A percentile compares a stretch with the other conserved stretches of the same genome.
phyloP scores from a whole-genome alignment of 495 filamentous ascomycete genomes.

The Acidomyces sp. region DNA sequence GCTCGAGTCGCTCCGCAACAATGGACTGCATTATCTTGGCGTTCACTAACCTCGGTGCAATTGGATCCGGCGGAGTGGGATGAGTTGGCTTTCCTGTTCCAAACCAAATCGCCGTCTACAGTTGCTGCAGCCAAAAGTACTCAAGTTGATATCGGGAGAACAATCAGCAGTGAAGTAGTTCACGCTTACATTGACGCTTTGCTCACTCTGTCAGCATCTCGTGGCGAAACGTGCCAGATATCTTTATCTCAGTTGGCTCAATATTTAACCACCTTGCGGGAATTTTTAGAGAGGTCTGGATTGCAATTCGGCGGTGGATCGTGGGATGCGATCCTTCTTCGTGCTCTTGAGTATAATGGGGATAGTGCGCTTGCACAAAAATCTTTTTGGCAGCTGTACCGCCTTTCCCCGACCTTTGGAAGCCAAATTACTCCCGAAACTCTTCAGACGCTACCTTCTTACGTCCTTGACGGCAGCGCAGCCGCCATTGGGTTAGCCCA shows the following conservation, averaged over 20 bases:
- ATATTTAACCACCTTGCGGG: too few species aligned
- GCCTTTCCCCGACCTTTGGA: slow-evolving; percentile 27
- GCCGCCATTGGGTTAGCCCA: slow-evolving; percentile 25
- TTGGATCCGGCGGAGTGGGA: slow-evolving; percentile 4
- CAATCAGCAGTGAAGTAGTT: slow-evolving; percentile 47
- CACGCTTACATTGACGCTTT: slow-evolving; percentile 40
- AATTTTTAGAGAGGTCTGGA: slow-evolving; percentile 25
- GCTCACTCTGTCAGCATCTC: slow-evolving; percentile 30
- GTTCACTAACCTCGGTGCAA: slow-evolving; percentile 11
- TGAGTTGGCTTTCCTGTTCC: slow-evolving; percentile 9
- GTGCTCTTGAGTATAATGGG: slow-evolving; percentile 38
- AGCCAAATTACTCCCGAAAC: slow-evolving; percentile 20
- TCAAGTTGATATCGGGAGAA: slow-evolving; percentile 25
- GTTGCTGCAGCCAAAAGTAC: slow-evolving; percentile 6
- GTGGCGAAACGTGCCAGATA: slow-evolving; percentile 6
- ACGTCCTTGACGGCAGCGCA: slow-evolving; percentile 28
- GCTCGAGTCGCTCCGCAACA: slow-evolving; percentile 26
- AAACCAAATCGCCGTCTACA: not conserved
- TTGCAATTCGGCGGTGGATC: slow-evolving; percentile 26
- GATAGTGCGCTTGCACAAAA: slow-evolving; percentile 30
- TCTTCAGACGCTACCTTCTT: slow-evolving; percentile 16
- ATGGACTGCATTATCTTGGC: slow-evolving; percentile 27
- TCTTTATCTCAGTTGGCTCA: slow-evolving; percentile 2
- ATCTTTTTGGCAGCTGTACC: slow-evolving; percentile 9
- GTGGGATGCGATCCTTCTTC: slow-evolving; percentile 39